Percentiles rank a stretch among this genome's conserved stretches.
Conservation (phyloP, 129 eudicot species). For the Sambucus nigra region DNA sequence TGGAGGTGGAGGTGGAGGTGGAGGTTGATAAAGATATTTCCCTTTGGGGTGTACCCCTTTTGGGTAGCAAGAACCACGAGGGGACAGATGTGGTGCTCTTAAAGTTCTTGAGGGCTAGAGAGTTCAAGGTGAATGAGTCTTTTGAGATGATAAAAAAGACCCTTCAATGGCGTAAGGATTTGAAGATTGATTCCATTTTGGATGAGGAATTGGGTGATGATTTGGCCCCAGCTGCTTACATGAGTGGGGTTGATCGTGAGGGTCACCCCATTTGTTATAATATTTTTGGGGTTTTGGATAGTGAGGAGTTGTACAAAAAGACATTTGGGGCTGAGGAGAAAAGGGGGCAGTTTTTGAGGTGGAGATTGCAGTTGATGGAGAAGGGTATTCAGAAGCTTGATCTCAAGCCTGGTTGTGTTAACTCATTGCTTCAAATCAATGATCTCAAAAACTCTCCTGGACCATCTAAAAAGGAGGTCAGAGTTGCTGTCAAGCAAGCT, state of each 20-base stretch:
- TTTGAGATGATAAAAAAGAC: constrained; percentile 54
- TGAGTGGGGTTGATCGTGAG: constrained; percentile 50
- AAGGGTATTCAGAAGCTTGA: constrained; percentile 53
- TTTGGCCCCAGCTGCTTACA: constrained; percentile 37
- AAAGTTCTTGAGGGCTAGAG: constrained; percentile 66
- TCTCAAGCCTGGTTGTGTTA: constrained; percentile 42
- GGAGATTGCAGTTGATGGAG: constrained; percentile 76
- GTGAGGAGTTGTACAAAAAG: constrained; percentile 35
- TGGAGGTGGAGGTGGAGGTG: constrained; percentile 8
- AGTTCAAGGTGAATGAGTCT: constrained; percentile 56
- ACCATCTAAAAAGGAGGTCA: constrained; percentile 48
- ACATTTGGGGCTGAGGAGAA: constrained; percentile 48
- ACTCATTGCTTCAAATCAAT: constrained; percentile 53
- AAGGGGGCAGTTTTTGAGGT: constrained; percentile 38
- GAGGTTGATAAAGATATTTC: constrained; percentile 31
- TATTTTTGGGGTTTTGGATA: constrained; percentile 40
- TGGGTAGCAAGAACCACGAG: constrained; percentile 33
- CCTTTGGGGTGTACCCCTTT: constrained; percentile 66
- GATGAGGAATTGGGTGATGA: constrained; percentile 44
- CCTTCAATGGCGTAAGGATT: constrained; percentile 59
- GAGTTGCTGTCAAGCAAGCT: constrained; percentile 61
- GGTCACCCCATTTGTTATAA: constrained; percentile 68
- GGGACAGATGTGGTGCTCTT: constrained; percentile 44
- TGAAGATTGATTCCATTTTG: constrained; percentile 35
- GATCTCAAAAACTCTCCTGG: constrained; percentile 74